A percentile compares a stretch with the other conserved stretches of the same genome.
Evolutionary conservation across 1,284 basidiomycete genomes (phyloP).

Genomic region (Moesziomyces globuligerus): DNA sequence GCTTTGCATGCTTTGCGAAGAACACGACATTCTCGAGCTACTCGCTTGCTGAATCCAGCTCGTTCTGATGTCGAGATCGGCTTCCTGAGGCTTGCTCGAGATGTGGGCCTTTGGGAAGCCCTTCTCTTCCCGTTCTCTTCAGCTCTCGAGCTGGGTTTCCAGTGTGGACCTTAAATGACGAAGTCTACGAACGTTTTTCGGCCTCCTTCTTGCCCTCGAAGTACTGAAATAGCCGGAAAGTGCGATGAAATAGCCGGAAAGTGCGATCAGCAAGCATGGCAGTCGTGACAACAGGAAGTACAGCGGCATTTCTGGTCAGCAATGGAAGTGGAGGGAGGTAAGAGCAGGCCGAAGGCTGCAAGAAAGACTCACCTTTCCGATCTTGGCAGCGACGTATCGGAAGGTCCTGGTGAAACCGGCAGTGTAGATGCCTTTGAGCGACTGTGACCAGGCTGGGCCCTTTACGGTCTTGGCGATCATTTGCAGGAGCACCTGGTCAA

Average conservation of each 20-base stretch:
- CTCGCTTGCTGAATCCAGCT: too few species aligned
- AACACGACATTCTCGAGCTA: too few species aligned
- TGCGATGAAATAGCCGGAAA: neutral
- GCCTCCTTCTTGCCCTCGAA: conserved; percentile 45
- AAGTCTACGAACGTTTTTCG: conserved; percentile 1
- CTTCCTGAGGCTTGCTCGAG: too few species aligned
- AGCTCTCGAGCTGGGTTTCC: too few species aligned
- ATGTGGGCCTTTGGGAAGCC: too few species aligned
- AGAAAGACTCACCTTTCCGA: conserved; percentile 56
- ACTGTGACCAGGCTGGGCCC: conserved; percentile 59
- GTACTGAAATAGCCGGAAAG: conserved; percentile 22
- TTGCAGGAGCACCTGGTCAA: conserved; percentile 49
- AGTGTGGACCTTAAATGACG: too few species aligned
- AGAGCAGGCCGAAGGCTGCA: too few species aligned
- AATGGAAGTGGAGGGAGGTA: too few species aligned
- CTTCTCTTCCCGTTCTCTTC: too few species aligned
- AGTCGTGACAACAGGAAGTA: neutral
- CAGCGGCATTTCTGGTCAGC: too few species aligned
- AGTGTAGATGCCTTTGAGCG: conserved; percentile 65
- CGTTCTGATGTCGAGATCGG: too few species aligned
- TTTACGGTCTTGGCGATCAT: conserved; percentile 57
- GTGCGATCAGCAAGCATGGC: neutral
- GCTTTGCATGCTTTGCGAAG: too few species aligned
- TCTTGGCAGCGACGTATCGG: conserved; percentile 61
- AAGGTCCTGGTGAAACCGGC: conserved; percentile 60